A percentile compares a stretch with the other conserved stretches of the same genome.
phyloP scores from a whole-genome alignment of 176 grass and related monocot genomes.

The Luzula sylvatica region DNA sequence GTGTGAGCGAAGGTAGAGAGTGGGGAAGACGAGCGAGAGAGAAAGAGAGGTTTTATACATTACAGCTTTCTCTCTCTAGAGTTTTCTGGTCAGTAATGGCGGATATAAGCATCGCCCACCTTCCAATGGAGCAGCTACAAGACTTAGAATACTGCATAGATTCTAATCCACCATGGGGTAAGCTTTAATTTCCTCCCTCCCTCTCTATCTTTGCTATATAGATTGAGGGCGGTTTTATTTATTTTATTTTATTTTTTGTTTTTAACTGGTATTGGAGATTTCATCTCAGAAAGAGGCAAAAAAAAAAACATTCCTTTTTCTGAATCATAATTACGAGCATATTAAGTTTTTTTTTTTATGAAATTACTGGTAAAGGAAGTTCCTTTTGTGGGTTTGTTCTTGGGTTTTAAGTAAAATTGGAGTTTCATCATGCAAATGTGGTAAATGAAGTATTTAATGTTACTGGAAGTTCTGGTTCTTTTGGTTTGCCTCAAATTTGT shows the following conservation, averaged over 20 bases:
- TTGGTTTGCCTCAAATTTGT: no score
- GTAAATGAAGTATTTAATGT: not conserved
- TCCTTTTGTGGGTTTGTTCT: not conserved
- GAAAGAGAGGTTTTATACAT: slow-evolving; percentile 4
- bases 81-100: not conserved
- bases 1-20: not conserved
- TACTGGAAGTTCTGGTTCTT: no score
- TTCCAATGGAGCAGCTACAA: slow-evolving; percentile 52
- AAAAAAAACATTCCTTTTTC: no score
- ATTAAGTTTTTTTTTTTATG: no score
- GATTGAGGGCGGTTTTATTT: not conserved
- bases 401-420: not conserved
- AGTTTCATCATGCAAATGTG: not conserved
- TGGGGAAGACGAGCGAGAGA: not conserved
- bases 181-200: not conserved
- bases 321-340: no score
- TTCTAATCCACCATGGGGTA: slow-evolving; percentile 47
- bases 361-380: not conserved
- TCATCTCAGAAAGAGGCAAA: no score
- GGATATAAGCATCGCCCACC: slow-evolving; percentile 35
- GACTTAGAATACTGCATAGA: slow-evolving; percentile 52
- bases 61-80: not conserved
- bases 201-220: not conserved
- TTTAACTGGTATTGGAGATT: not conserved
- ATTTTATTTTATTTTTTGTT: slow-evolving; percentile 7